Base-by-base conservation (phyloP, 2,329 filamentous ascomycete genomes). In the Hawksworthiomyces lignivorus region DNA sequence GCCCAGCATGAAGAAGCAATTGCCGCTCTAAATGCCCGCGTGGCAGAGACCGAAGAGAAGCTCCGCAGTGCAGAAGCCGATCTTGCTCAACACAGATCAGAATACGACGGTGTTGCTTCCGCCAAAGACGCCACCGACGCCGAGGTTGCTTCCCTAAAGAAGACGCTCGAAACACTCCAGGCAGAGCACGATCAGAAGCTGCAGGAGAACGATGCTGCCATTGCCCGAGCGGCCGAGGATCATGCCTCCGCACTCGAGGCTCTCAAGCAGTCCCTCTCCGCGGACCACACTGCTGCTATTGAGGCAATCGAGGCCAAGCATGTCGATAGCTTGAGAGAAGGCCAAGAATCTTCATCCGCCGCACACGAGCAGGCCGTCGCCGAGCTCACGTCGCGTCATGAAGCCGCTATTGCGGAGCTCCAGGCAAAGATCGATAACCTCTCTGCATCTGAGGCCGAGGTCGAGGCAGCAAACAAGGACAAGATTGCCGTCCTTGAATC, bases 361-460 rank as follows among this genome's bases (percentile, higher is more conserved):
- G 67, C 66, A 2, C 68, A 75, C 22, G 68, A 75, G 45, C 61
- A 69, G 42, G 62, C 67, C 17, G 54, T 79, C 21, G 58, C 64
- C 9, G 71, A 74, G 9, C 60, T 79, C 35, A 73, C 70, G 52
- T 51, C 64, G 4, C 60, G 59, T 36, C 73, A 80, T 47, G 71
- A 77, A 41, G 52, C 62, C 10, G 58, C 62, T 4, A 52, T 69
- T 22, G 63, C 62, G 19, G 68, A 69, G 17, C 59, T 81, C 34
- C 70, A 80, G 56, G 69, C 64, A 52, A 71, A 75, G 57, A 64
- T 82, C 24, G 68, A 75, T 17, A 69, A 72, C 30, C 56, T 80
- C 39, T 63, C 64, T 1, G 62, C 67, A 2, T 68, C 70, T 3
- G 70, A 69, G 38, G 56, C 59, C n/a, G 58, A 61, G 5, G 53